Evolutionary conservation across 2,329 filamentous ascomycete species (phyloP), one percentile per base, ranked within the genome.

Genomic region (Sporothrix globosa): DNA sequence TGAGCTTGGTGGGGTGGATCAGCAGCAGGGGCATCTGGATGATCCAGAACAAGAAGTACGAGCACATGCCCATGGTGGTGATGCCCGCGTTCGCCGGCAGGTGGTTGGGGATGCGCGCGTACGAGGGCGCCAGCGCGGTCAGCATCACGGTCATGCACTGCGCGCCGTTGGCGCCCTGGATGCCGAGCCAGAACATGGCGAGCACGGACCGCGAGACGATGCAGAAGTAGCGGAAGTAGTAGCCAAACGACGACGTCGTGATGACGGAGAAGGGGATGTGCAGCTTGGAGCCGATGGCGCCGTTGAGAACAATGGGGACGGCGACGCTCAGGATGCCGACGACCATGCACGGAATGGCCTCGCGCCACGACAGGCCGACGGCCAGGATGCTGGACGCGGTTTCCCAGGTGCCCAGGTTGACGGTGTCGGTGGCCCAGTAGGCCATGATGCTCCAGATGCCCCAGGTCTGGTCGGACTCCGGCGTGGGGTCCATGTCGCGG

Each of bases 251-350:
- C 44, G 80, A 79, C 4, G 81, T 80, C 4, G 80, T 79, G 30
- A 82, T 79, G 21, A 85, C 81, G 5, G 82, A 81, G 74, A 84
- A 85, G 11, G 82, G 82, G 17, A 84, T 78, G 71, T 84, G 83
- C n/a, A 84, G 76, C 69, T 80, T 80, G 13, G 82, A 79, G 21
- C 82, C 82, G 69, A 82, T 82, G 17, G 82, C 81, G 21, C 82
- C 82, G 74, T 85, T 83, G n/a, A 84, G 77, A 11, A 83, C 82
- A 76, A 84, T 81, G 13, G 82, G 80, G 13, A 88, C 83, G 17
- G 87, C 85, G 24, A 88, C 87, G 73, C 87, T 89, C 13, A 85
- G 80, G 14, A 85, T 84, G 56, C 90, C 89, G n/a, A 90, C 86
- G 56, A 83, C 74, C 76, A 84, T 88, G 72, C 77, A 77, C 19